Conservation (phyloP, 306 rosid species). For the Lathyrus tuberosus region DNA sequence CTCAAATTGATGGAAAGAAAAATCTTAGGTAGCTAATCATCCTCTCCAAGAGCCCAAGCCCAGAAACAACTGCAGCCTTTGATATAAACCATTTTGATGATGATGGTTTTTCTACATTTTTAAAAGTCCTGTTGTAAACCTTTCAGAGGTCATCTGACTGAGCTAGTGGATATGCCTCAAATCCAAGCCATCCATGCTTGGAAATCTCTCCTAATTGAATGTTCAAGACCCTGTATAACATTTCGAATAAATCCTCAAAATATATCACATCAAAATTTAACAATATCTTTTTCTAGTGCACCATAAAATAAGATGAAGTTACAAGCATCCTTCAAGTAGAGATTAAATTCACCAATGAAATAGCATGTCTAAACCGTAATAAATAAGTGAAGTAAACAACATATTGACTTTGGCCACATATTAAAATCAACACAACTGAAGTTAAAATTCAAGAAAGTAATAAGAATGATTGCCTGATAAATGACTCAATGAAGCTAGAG, state of each 20-base stretch:
- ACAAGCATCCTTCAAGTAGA: no score
- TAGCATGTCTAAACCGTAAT: no score
- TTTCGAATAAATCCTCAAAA: conserved; percentile 32
- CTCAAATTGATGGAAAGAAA: conserved; percentile 30
- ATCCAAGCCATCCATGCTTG: conserved; percentile 92
- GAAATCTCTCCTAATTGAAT: conserved; percentile 91
- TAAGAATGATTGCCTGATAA: no score
- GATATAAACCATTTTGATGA: conserved; percentile 93
- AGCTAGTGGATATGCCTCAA: conserved; percentile 91
- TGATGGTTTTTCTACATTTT: conserved; percentile 53
- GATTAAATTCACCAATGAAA: no score
- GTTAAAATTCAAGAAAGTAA: no score
- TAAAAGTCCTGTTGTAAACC: conserved; percentile 79
- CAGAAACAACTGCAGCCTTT: conserved; percentile 84
- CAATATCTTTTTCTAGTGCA: conserved; percentile 21
- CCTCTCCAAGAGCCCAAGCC: conserved; percentile 71
- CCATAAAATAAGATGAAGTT: no score
- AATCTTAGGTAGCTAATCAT: conserved; percentile 35
- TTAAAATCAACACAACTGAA: no score
- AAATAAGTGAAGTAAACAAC: no score
- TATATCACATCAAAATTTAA: not conserved
- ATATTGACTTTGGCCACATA: no score
- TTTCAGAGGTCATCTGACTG: conserved; percentile 74
- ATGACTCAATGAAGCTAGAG: no score
- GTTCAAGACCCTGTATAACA: conserved; percentile 69